Base-by-base conservation (phyloP, 1,284 basidiomycete species). In the Pyrrhoderma noxium region DNA sequence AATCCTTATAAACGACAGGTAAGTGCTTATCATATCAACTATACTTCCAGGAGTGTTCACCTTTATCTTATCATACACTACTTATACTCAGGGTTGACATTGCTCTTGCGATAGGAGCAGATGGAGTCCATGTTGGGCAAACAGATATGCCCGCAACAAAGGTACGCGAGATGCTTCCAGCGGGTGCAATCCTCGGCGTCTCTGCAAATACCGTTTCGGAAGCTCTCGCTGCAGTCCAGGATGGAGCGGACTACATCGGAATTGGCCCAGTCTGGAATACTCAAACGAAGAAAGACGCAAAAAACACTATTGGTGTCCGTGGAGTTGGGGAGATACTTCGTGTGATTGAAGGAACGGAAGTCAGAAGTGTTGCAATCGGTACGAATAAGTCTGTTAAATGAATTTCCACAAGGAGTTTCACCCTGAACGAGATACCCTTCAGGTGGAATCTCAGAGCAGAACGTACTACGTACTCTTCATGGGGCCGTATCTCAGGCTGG, bases 121-220 rank as follows among this genome's bases (percentile, higher is more conserved):
- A 82, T 45, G 93, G 90, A 3, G 81, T 97, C 8, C 94, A 98
- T 62, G 73, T 98, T 46, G 94, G 94, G 2, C 94, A 98, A 69
- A 80, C 81, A 0, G 94, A 98, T 64, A 89, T 94, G 75, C 82
- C 89, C 1, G 72, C 91, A 1, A 58, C 70, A 2, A 62, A 82
- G 23, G 93, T 89, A 0, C 81, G 89, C 27, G 62, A 64, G 14
- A 71, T 94, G 3, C 73, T 97, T 0, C 90, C 90, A 0, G 62
- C 73, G 0, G 76, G 77, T 16, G 72, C 84, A 0, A 75, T 96
- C 56, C 80, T 98, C 39, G 94, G 94, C 1, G 75, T 93, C 14
- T 89, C 86, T 16, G 89, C 89, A 60, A 83, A 86, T 58, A 85
- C 77, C 8, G 57, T 75, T n/a, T 72, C 76, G 27, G 80, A 93